phyloP scores from a whole-genome alignment of 2,329 filamentous ascomycete species.

The Karstenula rhodostoma region DNA sequence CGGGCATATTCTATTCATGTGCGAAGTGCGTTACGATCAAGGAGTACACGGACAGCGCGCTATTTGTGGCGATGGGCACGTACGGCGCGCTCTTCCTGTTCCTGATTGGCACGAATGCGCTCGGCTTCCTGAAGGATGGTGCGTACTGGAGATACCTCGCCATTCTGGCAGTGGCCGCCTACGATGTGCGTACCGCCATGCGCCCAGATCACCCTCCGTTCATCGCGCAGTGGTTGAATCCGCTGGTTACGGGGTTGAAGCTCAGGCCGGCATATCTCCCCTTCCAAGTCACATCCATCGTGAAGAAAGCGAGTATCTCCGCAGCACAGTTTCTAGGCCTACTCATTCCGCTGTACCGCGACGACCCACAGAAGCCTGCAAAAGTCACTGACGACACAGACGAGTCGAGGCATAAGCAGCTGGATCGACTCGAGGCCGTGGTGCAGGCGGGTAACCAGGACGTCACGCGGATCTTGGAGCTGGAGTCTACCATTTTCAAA shows the following conservation, averaged over 20 bases:
- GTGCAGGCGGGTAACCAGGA: constrained; percentile 72
- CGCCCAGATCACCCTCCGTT: constrained; percentile 57
- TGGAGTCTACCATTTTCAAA: constrained; percentile 83
- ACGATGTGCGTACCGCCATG: constrained; percentile 67
- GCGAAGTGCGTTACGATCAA: constrained; percentile 70
- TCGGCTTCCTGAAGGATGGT: constrained; percentile 46
- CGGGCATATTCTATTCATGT: constrained; percentile 64
- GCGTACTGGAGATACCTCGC: constrained; percentile 59
- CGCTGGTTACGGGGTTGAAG: constrained; percentile 52
- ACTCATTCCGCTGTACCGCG: constrained; percentile 45
- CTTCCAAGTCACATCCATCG: constrained; percentile 81
- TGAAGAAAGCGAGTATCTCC: constrained; percentile 78
- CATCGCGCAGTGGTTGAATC: constrained; percentile 58
- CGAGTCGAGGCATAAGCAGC: constrained; percentile 61
- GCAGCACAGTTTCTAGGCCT: constrained; percentile 54
- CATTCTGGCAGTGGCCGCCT: constrained; percentile 61
- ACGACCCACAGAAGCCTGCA: constrained; percentile 33
- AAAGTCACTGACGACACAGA: constrained; percentile 38
- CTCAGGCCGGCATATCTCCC: constrained; percentile 74
- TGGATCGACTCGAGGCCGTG: constrained; percentile 72
- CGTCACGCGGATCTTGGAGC: constrained; percentile 71
- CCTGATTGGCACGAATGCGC: constrained; percentile 43
- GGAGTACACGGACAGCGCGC: constrained; percentile 76
- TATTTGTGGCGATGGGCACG: constrained; percentile 47
- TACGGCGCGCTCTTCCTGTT: constrained; percentile 40